phyloP scores from a whole-genome alignment of 768 basidiomycete species.

The Punctularia strigosozonata region DNA sequence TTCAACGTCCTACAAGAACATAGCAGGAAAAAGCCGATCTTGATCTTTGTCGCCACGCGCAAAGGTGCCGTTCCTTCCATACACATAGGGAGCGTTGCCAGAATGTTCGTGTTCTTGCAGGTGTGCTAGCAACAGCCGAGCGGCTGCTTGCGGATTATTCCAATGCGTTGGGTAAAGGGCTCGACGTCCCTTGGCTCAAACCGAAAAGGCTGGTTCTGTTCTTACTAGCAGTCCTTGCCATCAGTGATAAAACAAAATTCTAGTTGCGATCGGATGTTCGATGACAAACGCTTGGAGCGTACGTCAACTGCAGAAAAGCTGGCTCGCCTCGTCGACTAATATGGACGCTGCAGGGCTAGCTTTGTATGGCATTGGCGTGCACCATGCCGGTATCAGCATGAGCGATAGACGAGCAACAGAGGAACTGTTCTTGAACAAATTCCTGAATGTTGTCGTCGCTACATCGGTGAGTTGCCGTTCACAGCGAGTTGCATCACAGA shows the following conservation, averaged over 20 bases:
- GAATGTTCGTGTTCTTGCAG: conserved; percentile 16
- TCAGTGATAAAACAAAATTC: background rate
- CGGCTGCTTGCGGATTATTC: conserved; percentile 64
- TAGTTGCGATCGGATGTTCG: conserved; percentile 46
- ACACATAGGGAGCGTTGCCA: too few species aligned
- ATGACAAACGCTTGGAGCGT: conserved; percentile 61
- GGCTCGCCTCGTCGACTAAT: background rate
- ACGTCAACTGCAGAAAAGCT: conserved; percentile 9
- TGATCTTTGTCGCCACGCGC: conserved; percentile 84
- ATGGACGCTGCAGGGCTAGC: conserved; percentile 38
- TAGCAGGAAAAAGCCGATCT: conserved; percentile 68
- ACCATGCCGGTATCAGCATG: conserved; percentile 77
- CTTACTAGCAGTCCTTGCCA: background rate
- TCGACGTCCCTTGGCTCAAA: conserved; percentile 56
- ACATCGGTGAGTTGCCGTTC: conserved; percentile 55
- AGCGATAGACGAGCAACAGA: conserved; percentile 71
- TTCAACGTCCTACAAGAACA: conserved; percentile 65
- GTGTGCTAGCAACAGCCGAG: conserved; percentile 53
- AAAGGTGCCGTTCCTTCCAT: too few species aligned
- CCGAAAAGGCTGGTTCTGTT: conserved; percentile 33
- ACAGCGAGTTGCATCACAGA: background rate
- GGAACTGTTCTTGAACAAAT: conserved; percentile 52
- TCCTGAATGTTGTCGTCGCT: conserved; percentile 58
- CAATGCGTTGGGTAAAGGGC: conserved; percentile 35
- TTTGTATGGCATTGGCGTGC: conserved; percentile 71